Base-by-base conservation (phyloP, 164 flowering plant genomes). In the Stephania cephalantha region DNA sequence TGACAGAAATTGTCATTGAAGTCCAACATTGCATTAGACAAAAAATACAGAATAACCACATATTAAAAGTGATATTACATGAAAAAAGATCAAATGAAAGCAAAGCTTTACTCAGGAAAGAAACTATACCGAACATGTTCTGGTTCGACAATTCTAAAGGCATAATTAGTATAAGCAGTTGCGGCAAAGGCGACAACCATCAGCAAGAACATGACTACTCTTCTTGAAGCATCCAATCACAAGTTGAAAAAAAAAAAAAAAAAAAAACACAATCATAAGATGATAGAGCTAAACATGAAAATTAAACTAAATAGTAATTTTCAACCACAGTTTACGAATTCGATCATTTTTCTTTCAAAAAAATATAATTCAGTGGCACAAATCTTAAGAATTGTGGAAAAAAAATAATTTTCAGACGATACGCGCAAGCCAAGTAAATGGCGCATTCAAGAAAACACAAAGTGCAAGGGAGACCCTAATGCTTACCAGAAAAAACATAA, bases 151-250 rank as follows among this genome's bases (percentile, higher is more conserved):
- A 77, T 65, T 74, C 79, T 55, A 80, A 77, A 69, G 84, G 80
- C 66, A 80, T 85, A 72, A 79, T 70, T 73, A 82, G 71, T 44
- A 81, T 48, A 42, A 85, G 80, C 76, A 85, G 78, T 9, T 77
- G 83, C 77, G 78, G 72, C 61, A 76, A 80, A 55, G 75, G 79
- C 83, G 82, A 85, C 80, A 75, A 73, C 78, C 78, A 81, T 68
- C 76, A 74, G 76, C 74, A 77, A 86, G 80, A 73, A 70, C 75
- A 70, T 73, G 74, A 78, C 70, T 68, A 78, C 67, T 73, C 73
- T 46, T 68, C 58, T 35, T 50, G 79, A 79, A 67, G 50, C 74
- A 69, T 18, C 70, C 44, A 70, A 55, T 53, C 67, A 66, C 55
- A 4, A 4, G 42, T 6, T 11, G 5, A 35, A 65, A 9, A 15